phyloP scores from a whole-genome alignment of 2,329 filamentous ascomycete genomes.

The Didymella pinodella region DNA sequence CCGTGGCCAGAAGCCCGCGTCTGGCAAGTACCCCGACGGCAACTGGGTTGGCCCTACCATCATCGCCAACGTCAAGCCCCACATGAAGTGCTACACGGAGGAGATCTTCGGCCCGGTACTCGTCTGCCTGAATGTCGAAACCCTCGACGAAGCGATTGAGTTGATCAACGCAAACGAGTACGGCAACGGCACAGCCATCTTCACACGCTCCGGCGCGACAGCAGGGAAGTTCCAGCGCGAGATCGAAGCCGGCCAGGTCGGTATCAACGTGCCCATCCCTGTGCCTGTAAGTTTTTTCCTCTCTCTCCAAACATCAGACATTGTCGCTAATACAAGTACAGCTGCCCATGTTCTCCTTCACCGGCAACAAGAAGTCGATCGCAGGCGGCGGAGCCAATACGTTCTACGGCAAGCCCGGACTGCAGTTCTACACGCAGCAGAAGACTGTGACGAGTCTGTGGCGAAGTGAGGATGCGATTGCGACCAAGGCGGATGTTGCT shows the following conservation, averaged over 20 bases:
- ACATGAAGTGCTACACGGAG: constrained; percentile 85
- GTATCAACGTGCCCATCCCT: constrained; percentile 83
- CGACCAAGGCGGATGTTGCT: constrained; percentile 82
- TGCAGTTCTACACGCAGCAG: constrained; percentile 95
- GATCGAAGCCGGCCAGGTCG: constrained; percentile 85
- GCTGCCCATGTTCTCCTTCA: constrained; percentile 70
- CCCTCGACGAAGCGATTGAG: constrained; percentile 79
- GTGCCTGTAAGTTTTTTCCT: constrained; percentile 53
- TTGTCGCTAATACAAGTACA: constrained; percentile 24
- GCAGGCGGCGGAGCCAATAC: constrained; percentile 91
- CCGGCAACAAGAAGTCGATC: constrained; percentile 81
- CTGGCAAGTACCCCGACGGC: constrained; percentile 78
- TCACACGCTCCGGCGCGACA: constrained; percentile 78
- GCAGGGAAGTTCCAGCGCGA: constrained; percentile 80
- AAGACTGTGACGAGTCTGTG: constrained; percentile 97
- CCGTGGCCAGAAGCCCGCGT: constrained; percentile 74
- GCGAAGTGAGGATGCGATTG: constrained; percentile 83
- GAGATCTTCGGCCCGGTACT: constrained; percentile 88
- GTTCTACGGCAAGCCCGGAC: constrained; percentile 91
- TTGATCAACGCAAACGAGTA: constrained; percentile 88
- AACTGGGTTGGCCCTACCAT: constrained; percentile 86
- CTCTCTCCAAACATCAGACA: not conserved
- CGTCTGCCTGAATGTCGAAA: constrained; percentile 79
- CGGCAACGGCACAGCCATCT: constrained; percentile 86
- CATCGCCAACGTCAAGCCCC: constrained; percentile 78